These are phyloP conservation scores for Citrus mangshanensis DNA, from an alignment of 345 rosid genomes.

Conservation along the genomic window DNA sequence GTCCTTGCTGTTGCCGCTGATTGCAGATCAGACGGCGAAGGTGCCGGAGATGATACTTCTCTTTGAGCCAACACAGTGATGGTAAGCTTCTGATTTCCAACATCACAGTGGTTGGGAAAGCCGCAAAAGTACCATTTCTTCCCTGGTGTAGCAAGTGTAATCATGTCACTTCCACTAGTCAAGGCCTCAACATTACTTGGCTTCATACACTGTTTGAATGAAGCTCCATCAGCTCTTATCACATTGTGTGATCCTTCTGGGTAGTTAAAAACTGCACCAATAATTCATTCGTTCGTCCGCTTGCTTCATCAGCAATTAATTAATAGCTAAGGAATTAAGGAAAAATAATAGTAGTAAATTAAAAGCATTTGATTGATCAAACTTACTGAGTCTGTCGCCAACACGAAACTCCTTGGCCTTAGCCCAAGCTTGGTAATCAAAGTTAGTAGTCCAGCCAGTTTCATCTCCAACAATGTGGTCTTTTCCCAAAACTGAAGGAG, in stretches of 20 bases:
- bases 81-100: slow-evolving; percentile 22
- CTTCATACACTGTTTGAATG: slow-evolving; percentile 21
- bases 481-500: slow-evolving; percentile 21
- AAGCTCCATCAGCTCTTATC: slow-evolving; percentile 14
- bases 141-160: slow-evolving; percentile 19
- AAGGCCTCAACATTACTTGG: not conserved
- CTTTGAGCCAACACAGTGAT: not conserved
- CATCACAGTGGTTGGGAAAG: slow-evolving; percentile 20
- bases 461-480: slow-evolving; percentile 44
- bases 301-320: not conserved
- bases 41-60: not conserved
- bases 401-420: slow-evolving; percentile 26
- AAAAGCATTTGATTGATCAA: too few relatives aligned
- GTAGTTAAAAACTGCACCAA: slow-evolving; percentile 36
- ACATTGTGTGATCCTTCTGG: slow-evolving; percentile 25
- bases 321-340: too few relatives aligned
- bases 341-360: too few relatives aligned
- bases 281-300: not conserved
- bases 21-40: not conserved
- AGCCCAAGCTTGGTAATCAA: slow-evolving; percentile 40
- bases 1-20: not conserved
- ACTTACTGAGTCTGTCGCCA: slow-evolving; percentile 37
- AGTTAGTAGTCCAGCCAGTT: slow-evolving; percentile 31
- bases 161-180: slow-evolving; percentile 15
- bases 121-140: slow-evolving; percentile 41